phyloP scores from a whole-genome alignment of 352 stramenopile genomes.

The Phytophthora litchii region DNA sequence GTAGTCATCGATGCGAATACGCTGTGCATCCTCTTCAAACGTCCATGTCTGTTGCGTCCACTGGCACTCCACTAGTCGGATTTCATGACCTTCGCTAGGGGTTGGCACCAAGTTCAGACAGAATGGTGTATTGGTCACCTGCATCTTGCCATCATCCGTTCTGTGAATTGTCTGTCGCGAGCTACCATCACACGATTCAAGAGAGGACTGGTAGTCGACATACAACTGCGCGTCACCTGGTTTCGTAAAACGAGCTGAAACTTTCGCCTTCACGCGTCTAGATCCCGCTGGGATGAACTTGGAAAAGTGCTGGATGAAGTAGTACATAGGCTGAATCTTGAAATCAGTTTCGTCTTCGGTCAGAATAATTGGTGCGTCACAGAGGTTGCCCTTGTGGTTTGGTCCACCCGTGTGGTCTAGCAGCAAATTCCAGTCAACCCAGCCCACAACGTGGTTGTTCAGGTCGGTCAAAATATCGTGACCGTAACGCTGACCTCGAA shows the following conservation, averaged over 20 bases:
- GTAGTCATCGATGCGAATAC: constrained; percentile 54
- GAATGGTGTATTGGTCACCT: constrained; percentile 56
- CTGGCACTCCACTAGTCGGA: constrained; percentile 65
- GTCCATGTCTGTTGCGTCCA: constrained; percentile 68
- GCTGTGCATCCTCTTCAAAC: constrained; percentile 44
- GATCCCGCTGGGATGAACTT: constrained; percentile 80
- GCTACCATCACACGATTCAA: constrained; percentile 62
- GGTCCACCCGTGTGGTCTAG: constrained; percentile 88
- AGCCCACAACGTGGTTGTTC: constrained; percentile 85
- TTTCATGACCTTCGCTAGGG: constrained; percentile 46
- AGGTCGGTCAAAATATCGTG: constrained; percentile 91
- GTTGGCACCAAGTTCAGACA: constrained; percentile 53
- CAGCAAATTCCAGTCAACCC: constrained; percentile 93
- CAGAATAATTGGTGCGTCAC: constrained; percentile 79
- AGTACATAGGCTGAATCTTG: constrained; percentile 85
- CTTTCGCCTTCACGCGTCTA: constrained; percentile 51
- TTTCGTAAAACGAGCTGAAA: constrained; percentile 51
- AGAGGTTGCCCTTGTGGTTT: constrained; percentile 87
- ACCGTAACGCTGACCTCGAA: constrained; percentile 83
- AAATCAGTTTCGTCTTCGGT: constrained; percentile 54
- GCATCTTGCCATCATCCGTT: constrained; percentile 67
- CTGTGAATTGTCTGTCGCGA: constrained; percentile 57
- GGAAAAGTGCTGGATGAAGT: constrained; percentile 90
- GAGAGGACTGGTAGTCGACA: constrained; percentile 49
- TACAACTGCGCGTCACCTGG: constrained; percentile 62